Evolutionary conservation across 2,329 filamentous ascomycete genomes (phyloP).

Genomic region (Sarocladium strictum): DNA sequence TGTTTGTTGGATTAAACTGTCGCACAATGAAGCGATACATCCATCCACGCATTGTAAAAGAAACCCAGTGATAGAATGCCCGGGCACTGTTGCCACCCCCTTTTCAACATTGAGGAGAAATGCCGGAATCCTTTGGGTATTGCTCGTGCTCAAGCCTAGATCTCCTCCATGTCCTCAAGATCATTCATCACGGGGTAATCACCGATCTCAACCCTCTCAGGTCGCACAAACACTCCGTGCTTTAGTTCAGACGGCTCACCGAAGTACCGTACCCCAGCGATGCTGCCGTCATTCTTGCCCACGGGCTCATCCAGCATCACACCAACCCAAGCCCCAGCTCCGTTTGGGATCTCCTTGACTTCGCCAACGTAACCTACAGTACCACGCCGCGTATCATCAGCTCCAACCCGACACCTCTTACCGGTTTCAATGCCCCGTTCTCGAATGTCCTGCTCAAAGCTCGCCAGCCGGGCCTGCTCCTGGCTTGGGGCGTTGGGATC

Average conservation of each 20-base stretch:
- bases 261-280: constrained; percentile 65
- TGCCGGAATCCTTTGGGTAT: no score
- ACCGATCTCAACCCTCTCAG: constrained; percentile 71
- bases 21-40: no score
- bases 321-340: constrained; percentile 64
- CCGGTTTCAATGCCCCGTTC: constrained; percentile 61
- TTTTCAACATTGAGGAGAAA: no score
- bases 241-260: constrained; percentile 57
- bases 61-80: no score
- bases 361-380: constrained; percentile 66
- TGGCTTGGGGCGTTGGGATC: constrained; percentile 75
- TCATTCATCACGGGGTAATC: constrained; percentile 67
- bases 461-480: constrained; percentile 65
- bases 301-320: constrained; percentile 72
- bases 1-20: no score
- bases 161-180: constrained; percentile 73
- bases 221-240: constrained; percentile 71
- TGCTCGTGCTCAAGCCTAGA: constrained; percentile 30
- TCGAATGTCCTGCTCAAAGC: constrained; percentile 63
- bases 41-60: no score
- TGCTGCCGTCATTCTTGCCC: constrained; percentile 76
- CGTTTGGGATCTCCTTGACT: constrained; percentile 66
- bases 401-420: constrained; percentile 58
- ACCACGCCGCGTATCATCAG: constrained; percentile 64
- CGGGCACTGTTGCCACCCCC: no score